A percentile compares a stretch with the other conserved stretches of the same genome.
These are phyloP conservation scores for Aspergillus sclerotiicarbonarius DNA, from an alignment of 495 filamentous ascomycete genomes.

Conservation along the genomic window DNA sequence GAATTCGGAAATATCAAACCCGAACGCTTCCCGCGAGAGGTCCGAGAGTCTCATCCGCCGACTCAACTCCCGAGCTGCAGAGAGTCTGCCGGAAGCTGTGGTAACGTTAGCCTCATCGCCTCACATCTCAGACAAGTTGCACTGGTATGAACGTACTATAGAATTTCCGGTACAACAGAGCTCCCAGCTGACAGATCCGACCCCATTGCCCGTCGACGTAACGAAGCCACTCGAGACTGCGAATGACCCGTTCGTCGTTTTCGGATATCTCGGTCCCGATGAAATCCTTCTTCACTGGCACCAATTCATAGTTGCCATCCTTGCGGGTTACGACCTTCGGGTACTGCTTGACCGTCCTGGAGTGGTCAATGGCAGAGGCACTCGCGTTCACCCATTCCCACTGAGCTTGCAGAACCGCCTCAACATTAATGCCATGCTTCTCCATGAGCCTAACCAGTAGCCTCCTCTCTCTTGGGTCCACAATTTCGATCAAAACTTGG, in stretches of 20 bases:
- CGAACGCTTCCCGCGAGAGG: constrained; percentile 42
- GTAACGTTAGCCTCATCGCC: constrained; percentile 11
- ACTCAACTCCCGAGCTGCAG: constrained; percentile 64
- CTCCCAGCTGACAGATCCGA: constrained; percentile 65
- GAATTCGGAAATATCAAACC: constrained; percentile 38
- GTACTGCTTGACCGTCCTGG: constrained; percentile 28
- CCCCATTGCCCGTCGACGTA: constrained; percentile 67
- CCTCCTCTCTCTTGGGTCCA: constrained; percentile 52
- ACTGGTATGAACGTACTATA: constrained; percentile 30
- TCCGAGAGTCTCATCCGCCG: constrained; percentile 41
- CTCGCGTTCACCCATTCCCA: constrained; percentile 46
- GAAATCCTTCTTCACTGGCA: constrained; percentile 57
- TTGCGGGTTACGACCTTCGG: constrained; percentile 32
- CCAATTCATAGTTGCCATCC: constrained; percentile 32
- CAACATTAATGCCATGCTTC: constrained; percentile 51
- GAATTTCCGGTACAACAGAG: constrained; percentile 63
- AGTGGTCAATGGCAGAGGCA: constrained; percentile 34
- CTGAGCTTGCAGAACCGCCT: constrained; percentile 53
- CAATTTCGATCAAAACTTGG: constrained; percentile 60
- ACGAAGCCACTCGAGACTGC: constrained; percentile 81
- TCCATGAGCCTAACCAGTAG: constrained; percentile 52
- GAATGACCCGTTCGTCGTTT: constrained; percentile 70
- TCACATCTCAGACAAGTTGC: neutral
- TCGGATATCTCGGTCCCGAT: constrained; percentile 59
- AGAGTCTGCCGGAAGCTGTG: constrained; percentile 46